Base-by-base conservation (phyloP, 106 monocot species). In the Posidonia australis region DNA sequence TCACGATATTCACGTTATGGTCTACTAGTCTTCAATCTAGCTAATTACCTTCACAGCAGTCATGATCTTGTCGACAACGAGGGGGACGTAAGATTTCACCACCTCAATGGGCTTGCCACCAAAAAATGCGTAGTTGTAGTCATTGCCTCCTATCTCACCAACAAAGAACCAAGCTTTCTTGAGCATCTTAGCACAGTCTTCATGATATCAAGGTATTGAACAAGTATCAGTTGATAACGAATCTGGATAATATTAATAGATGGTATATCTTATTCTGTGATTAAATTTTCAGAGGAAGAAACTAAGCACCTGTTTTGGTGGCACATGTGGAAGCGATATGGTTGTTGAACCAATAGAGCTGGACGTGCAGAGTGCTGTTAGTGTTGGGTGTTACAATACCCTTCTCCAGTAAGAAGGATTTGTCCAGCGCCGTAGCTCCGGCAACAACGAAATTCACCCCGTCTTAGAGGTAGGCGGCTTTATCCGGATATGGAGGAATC, bases 71-170 rank as follows among this genome's bases (percentile, higher is more conserved):
- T 57, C 32, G 0, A 78, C 58, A 18, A 82, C 71, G 3, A 18
- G 0, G 2, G 78, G 74, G 11, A 78, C 49, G 12, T 65, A 67
- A 16, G 41, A 25, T 24, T 16, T 21, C 29, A 77, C 54, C 60
- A 71, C 72, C 0, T 65, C 22, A 0, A 69, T 10, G 5, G 36
- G 17, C 16, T 46, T 61, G 44, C 41, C 30, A 5, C 10, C 9
- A 7, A 71, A 36, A 51, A 82, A 69, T 0, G 64, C 70, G 14
- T 71, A 64, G 27, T 74, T 79, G 44, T 74, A 82, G 45, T 86
- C 82, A 22, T 86, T 86, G 0, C 68, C 77, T 29, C 86, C 86
- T 1, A 82, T 82, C 65, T 82, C 82, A 13, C 86, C 86, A 16
- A n/a, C n/a, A n/a, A n/a, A n/a, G n/a, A n/a, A n/a, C n/a, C n/a